A percentile compares a stretch with the other conserved stretches of the same genome.
Evolutionary conservation across 495 filamentous ascomycete species (phyloP).

Genomic region (Massariosphaeria phaeospora): DNA sequence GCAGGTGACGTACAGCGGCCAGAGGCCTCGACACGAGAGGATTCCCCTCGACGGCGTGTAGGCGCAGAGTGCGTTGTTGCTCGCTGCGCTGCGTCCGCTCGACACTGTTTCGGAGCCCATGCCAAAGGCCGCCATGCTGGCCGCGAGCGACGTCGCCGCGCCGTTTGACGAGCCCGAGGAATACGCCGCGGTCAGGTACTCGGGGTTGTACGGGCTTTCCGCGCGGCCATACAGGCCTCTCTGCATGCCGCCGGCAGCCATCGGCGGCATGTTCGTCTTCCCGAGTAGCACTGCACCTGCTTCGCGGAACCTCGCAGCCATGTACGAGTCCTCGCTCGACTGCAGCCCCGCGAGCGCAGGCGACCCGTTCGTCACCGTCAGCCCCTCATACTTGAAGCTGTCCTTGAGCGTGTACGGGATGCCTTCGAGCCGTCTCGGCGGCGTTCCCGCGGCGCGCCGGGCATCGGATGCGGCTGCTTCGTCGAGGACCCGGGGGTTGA

Average conservation of each 20-base stretch:
- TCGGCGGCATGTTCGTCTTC: constrained; percentile 41
- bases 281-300: constrained; percentile 39
- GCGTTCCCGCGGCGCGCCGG: constrained; percentile 24
- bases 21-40: constrained; percentile 37
- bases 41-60: constrained; percentile 40
- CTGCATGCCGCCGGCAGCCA: constrained; percentile 41
- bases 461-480: constrained; percentile 39
- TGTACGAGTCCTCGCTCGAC: constrained; percentile 34
- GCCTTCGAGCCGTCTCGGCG: constrained; percentile 30
- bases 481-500: constrained; percentile 38
- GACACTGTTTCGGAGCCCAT: constrained; percentile 38
- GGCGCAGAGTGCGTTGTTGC: constrained; percentile 38
- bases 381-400: constrained; percentile 36
- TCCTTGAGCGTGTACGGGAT: constrained; percentile 42
- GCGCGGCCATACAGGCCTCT: constrained; percentile 38
- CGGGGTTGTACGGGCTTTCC: constrained; percentile 38
- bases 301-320: constrained; percentile 30
- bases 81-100: constrained; percentile 36
- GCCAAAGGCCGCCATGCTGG: constrained; percentile 38
- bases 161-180: constrained; percentile 41
- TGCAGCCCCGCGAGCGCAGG: constrained; percentile 36
- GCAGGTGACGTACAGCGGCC: constrained; percentile 41
- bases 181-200: constrained; percentile 39
- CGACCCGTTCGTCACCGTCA: constrained; percentile 40
- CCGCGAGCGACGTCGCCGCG: constrained; percentile 34